A percentile compares a stretch with the other conserved stretches of the same genome.
phyloP scores from a whole-genome alignment of 306 rosid species.

The Quercus robur region DNA sequence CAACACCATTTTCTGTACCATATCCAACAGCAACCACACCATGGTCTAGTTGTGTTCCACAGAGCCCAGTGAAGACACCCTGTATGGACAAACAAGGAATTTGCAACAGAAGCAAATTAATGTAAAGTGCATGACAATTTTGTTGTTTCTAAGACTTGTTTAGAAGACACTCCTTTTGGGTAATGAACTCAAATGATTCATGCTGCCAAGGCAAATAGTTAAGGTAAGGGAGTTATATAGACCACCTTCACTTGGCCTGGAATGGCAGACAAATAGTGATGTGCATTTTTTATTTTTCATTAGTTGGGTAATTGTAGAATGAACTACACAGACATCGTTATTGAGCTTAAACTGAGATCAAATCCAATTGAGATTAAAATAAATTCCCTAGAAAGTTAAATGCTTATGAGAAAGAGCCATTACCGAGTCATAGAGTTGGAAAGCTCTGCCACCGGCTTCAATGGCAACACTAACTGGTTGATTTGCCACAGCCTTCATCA shows the following conservation, averaged over 20 bases:
- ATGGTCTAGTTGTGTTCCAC: conserved; percentile 84
- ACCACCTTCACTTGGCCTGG: background rate
- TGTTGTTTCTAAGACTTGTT: background rate
- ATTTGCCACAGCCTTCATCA: conserved; percentile 70
- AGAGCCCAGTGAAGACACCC: conserved; percentile 83
- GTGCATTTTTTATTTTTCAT: background rate
- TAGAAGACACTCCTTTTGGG: background rate
- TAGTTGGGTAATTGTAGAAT: background rate
- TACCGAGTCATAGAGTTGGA: conserved; percentile 81
- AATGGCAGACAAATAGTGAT: background rate
- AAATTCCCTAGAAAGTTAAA: background rate
- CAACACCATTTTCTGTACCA: conserved; percentile 61
- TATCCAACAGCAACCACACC: conserved; percentile 79
- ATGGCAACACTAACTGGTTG: conserved; percentile 88
- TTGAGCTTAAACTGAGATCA: background rate
- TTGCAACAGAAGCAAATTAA: background rate
- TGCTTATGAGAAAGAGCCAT: background rate
- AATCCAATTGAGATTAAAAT: background rate
- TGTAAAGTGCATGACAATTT: background rate
- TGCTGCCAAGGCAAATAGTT: background rate
- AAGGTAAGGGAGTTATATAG: background rate
- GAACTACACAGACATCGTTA: background rate
- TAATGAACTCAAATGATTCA: background rate
- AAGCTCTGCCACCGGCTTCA: conserved; percentile 94
- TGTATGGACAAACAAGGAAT: conserved; percentile 14